These are phyloP conservation scores for Medicago lupulina DNA, from an alignment of 306 rosid genomes.

Conservation along the genomic window DNA sequence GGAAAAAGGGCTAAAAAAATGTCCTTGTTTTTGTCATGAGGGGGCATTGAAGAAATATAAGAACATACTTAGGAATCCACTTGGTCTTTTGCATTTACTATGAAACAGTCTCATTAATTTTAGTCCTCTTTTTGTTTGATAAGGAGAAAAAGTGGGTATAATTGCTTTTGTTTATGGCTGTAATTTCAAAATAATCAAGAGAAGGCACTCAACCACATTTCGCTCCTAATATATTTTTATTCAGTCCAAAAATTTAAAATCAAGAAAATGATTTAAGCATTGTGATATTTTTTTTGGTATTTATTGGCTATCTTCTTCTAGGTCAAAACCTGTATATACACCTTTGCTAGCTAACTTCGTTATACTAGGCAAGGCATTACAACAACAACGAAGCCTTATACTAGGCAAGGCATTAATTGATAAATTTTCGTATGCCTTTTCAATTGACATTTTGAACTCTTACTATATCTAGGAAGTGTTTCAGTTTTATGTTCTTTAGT, in stretches of 20 bases:
- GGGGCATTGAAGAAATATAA: conserved; percentile 1
- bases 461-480: conserved; percentile 9
- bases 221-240: not conserved
- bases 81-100: conserved; percentile 25
- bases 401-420: not conserved
- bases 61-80: conserved; percentile 3
- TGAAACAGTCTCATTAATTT: conserved; percentile 17
- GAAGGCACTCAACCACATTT: conserved; percentile 1
- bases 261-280: conserved; percentile 24
- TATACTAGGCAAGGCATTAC: not conserved
- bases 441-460: conserved; percentile 4
- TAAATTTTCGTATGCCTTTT: not conserved
- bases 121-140: not conserved
- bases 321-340: not conserved
- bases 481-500: conserved; percentile 29
- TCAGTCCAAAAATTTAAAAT: conserved; percentile 4
- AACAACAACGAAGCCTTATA: no score
- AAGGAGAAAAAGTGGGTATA: conserved; percentile 10
- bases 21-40: not conserved
- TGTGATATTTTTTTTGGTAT: conserved; percentile 17
- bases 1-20: not conserved
- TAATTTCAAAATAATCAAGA: conserved; percentile 28
- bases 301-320: conserved; percentile 19
- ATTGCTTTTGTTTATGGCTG: conserved; percentile 25
- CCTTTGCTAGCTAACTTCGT: conserved; percentile 1